A percentile compares a stretch with the other conserved stretches of the same genome.
Evolutionary conservation across 2,329 filamentous ascomycete species (phyloP).

Genomic region (Microcyclosporella mali): DNA sequence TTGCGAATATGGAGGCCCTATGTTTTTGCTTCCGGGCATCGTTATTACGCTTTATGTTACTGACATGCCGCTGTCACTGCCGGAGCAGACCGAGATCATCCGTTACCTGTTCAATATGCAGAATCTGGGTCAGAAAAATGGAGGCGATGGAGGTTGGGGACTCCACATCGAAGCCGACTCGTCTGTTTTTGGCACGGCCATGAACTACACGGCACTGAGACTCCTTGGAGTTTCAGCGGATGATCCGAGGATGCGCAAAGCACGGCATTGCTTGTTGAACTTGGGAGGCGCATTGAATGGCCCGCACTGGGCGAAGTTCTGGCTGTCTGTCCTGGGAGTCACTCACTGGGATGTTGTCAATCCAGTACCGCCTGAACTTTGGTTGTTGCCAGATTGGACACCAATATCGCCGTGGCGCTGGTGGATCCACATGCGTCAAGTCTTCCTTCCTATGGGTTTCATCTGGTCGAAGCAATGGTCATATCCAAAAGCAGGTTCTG

Average conservation of each 20-base stretch:
- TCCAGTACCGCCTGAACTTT: constrained; percentile 85
- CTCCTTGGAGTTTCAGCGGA: constrained; percentile 78
- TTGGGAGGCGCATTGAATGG: constrained; percentile 76
- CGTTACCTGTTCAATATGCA: constrained; percentile 86
- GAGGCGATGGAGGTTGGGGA: constrained; percentile 92
- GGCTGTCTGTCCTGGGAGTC: constrained; percentile 78
- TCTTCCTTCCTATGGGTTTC: constrained; percentile 90
- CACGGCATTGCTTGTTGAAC: constrained; percentile 72
- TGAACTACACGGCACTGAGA: constrained; percentile 81
- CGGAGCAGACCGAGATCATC: constrained; percentile 79
- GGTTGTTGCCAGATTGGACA: constrained; percentile 47
- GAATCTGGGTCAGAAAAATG: constrained; percentile 45
- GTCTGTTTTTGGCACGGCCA: constrained; percentile 78
- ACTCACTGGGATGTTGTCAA: constrained; percentile 90
- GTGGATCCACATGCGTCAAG: constrained; percentile 89
- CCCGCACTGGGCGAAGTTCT: constrained; percentile 97
- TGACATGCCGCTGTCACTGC: constrained; percentile 73
- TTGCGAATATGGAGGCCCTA: constrained; percentile 94
- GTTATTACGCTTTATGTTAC: constrained; percentile 85
- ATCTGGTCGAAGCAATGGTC: constrained; percentile 78
- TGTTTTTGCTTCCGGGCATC: constrained; percentile 86
- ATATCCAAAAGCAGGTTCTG: constrained; percentile 56
- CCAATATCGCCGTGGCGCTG: constrained; percentile 32
- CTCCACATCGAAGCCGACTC: constrained; percentile 91
- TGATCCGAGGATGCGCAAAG: constrained; percentile 78